Base-by-base conservation (phyloP, 23 red algal genomes). In the Cyanidioschyzon merolae region DNA sequence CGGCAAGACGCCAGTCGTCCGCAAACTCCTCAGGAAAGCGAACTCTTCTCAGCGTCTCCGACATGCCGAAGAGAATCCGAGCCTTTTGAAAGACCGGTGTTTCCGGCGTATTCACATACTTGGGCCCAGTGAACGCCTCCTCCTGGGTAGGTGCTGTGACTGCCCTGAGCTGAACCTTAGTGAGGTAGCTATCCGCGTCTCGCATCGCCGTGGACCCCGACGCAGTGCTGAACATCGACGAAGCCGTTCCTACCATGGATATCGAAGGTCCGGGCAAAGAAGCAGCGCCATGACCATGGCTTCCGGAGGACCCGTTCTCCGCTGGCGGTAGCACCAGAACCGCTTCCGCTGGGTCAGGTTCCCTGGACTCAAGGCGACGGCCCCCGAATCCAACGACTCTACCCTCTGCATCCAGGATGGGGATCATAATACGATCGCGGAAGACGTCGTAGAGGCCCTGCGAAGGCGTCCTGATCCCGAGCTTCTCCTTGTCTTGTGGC, bases 391-490 rank as follows among this genome's bases (percentile, higher is more conserved):
- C 76, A 39, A 95, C 79, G 15, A 87, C 80, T 26, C 74, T 41
- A 38, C 85, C 90, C 24, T 89, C 74, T 25, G 51, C 59, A 41
- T 95, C 90, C 41, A 74, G 84, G 31, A 95, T 89, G 0, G 90
- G 90, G n/a, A 85, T 63, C 54, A 95, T 85, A 0, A 95, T 77
- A 68, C 90, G 77, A 59, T 85, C 75, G 24, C 90, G 85, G 68
- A 95, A 95, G 12, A 79, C 39, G 76, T 95, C 90, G 74, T 83
- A 88, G 59, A 81, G 50, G 41, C 78, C 30, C 41, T 50, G 32
- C 38, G 29, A 29, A 34, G 39, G 59, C 41, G 59, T 67, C n/a
- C 41, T 57, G 38, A 34, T n/a, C 34, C 57, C 41, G 31, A 80
- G 54, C 67, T 71, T 74, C 35, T 80, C 67, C 1, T 74, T 39